Percentiles rank a stretch among this genome's conserved stretches.
These are phyloP conservation scores for Blastocystis sp. DNA, from an alignment of 352 stramenopile genomes.

Conservation along the genomic window DNA sequence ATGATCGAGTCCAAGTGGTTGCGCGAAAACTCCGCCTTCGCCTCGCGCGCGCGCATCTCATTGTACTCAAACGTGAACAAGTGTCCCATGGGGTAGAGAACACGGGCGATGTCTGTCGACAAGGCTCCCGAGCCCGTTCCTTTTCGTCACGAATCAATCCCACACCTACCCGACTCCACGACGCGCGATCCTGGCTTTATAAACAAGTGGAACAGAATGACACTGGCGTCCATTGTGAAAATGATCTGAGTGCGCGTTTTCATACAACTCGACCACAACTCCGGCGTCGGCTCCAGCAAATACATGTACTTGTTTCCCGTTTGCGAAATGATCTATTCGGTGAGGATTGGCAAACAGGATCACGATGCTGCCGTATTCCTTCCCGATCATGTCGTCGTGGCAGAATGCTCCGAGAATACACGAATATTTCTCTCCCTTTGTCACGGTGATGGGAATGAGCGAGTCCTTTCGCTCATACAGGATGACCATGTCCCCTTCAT, in stretches of 20 bases:
- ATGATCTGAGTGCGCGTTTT: constrained; percentile 90
- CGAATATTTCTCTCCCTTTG: constrained; percentile 77
- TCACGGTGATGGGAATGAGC: constrained; percentile 83
- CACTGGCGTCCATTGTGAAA: constrained; percentile 83
- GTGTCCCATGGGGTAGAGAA: constrained; percentile 74
- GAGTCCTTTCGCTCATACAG: constrained; percentile 87
- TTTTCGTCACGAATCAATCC: constrained; percentile 67
- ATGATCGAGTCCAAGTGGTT: constrained; percentile 80
- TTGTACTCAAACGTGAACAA: constrained; percentile 98
- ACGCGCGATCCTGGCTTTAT: constrained; percentile 65
- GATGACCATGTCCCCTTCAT: constrained; percentile 82
- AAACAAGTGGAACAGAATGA: constrained; percentile 65
- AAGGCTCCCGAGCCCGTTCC: constrained; percentile 75
- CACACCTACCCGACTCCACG: constrained; percentile 76
- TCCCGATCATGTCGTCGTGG: constrained; percentile 85
- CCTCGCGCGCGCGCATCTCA: constrained; percentile 75
- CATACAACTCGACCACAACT: constrained; percentile 85
- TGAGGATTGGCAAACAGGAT: constrained; percentile 60
- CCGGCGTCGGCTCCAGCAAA: constrained; percentile 81
- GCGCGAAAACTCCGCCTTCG: constrained; percentile 79
- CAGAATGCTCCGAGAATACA: constrained; percentile 90
- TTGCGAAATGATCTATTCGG: constrained; percentile 55
- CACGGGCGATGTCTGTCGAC: constrained; percentile 73
- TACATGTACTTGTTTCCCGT: constrained; percentile 76
- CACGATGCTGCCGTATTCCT: constrained; percentile 67